Percentiles rank a stretch among this genome's conserved stretches.
Evolutionary conservation across 163 green algal species (phyloP).

Genomic region (Scenedesmus sp.): DNA sequence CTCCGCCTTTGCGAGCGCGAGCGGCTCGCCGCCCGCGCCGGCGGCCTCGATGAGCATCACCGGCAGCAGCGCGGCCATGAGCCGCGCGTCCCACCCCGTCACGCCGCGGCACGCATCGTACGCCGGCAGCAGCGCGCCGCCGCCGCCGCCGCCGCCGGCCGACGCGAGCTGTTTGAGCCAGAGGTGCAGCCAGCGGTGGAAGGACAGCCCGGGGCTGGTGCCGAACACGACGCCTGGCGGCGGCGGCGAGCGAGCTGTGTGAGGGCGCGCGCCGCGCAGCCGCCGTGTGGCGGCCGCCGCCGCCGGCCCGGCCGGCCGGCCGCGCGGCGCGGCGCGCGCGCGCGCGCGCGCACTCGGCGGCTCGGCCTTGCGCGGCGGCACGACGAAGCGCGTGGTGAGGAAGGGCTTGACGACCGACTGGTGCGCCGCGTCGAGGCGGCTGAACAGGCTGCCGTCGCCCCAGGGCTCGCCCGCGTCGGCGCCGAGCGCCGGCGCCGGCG

Average conservation of each 20-base stretch:
- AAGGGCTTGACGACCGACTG: conserved; percentile 83
- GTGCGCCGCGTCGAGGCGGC: conserved; percentile 63
- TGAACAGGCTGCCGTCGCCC: conserved; percentile 56
- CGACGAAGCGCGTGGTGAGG: conserved; percentile 82
- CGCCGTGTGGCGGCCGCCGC: too few relatives aligned
- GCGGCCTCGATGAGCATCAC: conserved; percentile 70
- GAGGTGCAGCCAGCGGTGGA: conserved; percentile 77
- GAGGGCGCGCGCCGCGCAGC: too few relatives aligned
- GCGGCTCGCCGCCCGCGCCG: conserved; percentile 13
- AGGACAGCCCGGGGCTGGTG: conserved; percentile 53
- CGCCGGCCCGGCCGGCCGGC: too few relatives aligned
- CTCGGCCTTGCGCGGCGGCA: conserved; percentile 19
- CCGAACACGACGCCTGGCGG: conserved; percentile 60
- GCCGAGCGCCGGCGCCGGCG: conserved; percentile 31
- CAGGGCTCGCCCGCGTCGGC: neutral
- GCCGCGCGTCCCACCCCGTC: conserved; percentile 76
- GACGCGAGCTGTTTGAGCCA: conserved; percentile 77
- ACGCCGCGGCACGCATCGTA: conserved; percentile 75
- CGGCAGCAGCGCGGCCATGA: conserved; percentile 85
- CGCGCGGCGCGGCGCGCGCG: too few relatives aligned
- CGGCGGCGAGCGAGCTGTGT: too few relatives aligned
- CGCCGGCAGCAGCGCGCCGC: conserved; percentile 2
- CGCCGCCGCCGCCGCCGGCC: conserved; percentile 9
- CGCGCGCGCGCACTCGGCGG: neutral
- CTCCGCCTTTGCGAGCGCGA: conserved; percentile 36